Evolutionary conservation across 1,139 yeast genomes (phyloP).

Genomic region (Zygosaccharomyces pseudobailii): DNA sequence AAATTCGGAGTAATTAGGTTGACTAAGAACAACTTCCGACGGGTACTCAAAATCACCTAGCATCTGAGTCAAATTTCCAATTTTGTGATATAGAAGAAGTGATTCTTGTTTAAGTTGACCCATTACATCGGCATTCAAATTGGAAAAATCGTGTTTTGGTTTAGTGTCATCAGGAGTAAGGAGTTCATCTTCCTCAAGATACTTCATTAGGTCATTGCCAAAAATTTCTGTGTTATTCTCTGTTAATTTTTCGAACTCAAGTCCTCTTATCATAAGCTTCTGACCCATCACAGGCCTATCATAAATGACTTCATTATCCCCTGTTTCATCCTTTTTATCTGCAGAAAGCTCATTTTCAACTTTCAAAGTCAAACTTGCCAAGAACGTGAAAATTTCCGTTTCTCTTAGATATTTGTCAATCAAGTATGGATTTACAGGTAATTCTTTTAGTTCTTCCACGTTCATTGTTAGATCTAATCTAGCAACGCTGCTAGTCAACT

Average conservation of each 20-base stretch:
- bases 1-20: slow-evolving; percentile 17
- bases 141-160: background rate
- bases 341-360: slow-evolving; percentile 4
- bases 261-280: slow-evolving; percentile 26
- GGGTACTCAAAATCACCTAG: slow-evolving; percentile 30
- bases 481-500: slow-evolving; percentile 39
- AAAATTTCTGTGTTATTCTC: slow-evolving; percentile 31
- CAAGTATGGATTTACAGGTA: slow-evolving; percentile 64
- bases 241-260: slow-evolving; percentile 33
- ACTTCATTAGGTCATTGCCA: slow-evolving; percentile 29
- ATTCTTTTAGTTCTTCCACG: slow-evolving; percentile 47
- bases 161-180: slow-evolving; percentile 4
- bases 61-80: slow-evolving; percentile 21
- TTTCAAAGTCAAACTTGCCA: slow-evolving; percentile 28
- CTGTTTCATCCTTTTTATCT: slow-evolving; percentile 10
- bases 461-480: slow-evolving; percentile 39
- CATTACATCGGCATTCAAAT: slow-evolving; percentile 11
- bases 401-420: slow-evolving; percentile 62
- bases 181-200: slow-evolving; percentile 17
- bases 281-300: slow-evolving; percentile 4
- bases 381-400: slow-evolving; percentile 51
- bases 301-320: slow-evolving; percentile 8
- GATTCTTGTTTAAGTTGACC: slow-evolving; percentile 26
- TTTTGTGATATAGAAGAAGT: slow-evolving; percentile 21
- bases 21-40: slow-evolving; percentile 16